Evolutionary conservation across 768 basidiomycete species (phyloP).

Genomic region (Lactarius psammicola): DNA sequence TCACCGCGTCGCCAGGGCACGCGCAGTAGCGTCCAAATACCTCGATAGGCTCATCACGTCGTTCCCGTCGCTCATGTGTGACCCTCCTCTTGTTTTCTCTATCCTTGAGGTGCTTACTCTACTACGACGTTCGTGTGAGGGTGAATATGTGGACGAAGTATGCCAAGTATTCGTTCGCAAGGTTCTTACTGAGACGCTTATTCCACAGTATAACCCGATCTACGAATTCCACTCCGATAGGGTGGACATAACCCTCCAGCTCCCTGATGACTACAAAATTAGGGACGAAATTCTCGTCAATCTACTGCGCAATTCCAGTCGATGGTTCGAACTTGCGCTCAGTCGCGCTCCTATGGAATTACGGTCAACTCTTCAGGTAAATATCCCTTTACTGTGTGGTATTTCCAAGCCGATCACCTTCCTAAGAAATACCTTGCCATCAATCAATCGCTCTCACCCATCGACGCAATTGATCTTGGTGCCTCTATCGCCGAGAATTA

Average conservation of each 20-base stretch:
- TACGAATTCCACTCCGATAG: conserved; percentile 82
- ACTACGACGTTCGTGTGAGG: conserved; percentile 82
- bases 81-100: conserved; percentile 79
- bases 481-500: conserved; percentile 87
- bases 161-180: conserved; percentile 25
- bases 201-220: conserved; percentile 75
- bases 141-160: conserved; percentile 90
- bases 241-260: conserved; percentile 66
- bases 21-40: conserved; percentile 80
- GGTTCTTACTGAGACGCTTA: background rate
- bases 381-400: background rate
- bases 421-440: conserved; percentile 82
- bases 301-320: conserved; percentile 67
- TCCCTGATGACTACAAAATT: conserved; percentile 82
- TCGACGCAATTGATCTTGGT: conserved; percentile 83
- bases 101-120: conserved; percentile 91
- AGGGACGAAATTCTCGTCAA: conserved; percentile 82
- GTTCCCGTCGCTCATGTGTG: conserved; percentile 94
- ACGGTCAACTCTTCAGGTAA: conserved; percentile 87
- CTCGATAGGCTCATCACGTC: conserved; percentile 82
- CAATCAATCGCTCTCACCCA: conserved; percentile 63
- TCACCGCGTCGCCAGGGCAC: conserved; percentile 76
- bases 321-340: conserved; percentile 86
- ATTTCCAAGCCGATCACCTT: background rate
- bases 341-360: conserved; percentile 89